A percentile compares a stretch with the other conserved stretches of the same genome.
Conservation (phyloP, 2,329 filamentous ascomycete species). For the Didymella pinodella region DNA sequence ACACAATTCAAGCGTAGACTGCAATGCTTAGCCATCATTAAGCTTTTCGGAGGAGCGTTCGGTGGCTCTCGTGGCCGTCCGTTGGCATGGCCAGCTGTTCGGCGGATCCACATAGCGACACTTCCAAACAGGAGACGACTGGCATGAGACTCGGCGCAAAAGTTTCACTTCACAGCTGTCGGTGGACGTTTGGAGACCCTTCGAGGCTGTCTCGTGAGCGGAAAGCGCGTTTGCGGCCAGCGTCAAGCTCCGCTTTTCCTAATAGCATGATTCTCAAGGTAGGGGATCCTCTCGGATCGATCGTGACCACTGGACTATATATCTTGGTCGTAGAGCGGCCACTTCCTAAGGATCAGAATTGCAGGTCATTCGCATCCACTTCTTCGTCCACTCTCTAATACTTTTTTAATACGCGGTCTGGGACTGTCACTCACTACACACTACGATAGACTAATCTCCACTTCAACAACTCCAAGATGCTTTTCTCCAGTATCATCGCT, state of each 20-base stretch:
- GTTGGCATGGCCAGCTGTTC: conserved; percentile 2
- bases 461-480: conserved; percentile 28
- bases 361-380: conserved; percentile 27
- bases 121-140: conserved; percentile 19
- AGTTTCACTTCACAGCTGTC: conserved; percentile 3
- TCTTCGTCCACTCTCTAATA: conserved; percentile 13
- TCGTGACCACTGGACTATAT: conserved; percentile 16
- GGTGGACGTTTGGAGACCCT: conserved; percentile 8
- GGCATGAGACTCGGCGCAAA: conserved; percentile 21
- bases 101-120: neutral
- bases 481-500: conserved; percentile 32
- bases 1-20: conserved; percentile 14
- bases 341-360: conserved; percentile 25
- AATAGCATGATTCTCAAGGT: conserved; percentile 1
- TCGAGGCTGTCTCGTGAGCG: conserved; percentile 10
- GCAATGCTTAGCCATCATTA: conserved; percentile 16
- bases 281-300: neutral
- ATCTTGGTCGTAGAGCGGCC: conserved; percentile 8
- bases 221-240: conserved; percentile 19
- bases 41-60: conserved; percentile 3
- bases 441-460: conserved; percentile 11
- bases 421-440: conserved; percentile 15
- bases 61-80: neutral
- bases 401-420: conserved; percentile 12
- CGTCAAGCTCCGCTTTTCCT: conserved; percentile 19